Evolutionary conservation across 1,139 yeast genomes (phyloP).

Genomic region (Sugiyamaella sp.): DNA sequence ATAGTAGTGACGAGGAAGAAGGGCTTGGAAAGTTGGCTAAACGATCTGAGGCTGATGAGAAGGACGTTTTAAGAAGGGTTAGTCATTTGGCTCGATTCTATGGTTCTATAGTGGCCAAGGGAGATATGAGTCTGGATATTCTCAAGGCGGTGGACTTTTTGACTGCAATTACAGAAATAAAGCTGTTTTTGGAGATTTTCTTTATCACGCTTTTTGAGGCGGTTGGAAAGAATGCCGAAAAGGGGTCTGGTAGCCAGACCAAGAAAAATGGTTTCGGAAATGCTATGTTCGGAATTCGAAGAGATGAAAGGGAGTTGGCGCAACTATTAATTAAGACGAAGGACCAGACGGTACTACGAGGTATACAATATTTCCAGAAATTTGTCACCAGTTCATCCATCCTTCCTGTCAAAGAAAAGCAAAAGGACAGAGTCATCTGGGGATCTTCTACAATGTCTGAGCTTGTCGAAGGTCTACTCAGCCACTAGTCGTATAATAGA

Average conservation of each 20-base stretch:
- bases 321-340: conserved; percentile 61
- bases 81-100: conserved; percentile 79
- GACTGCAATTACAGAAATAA: conserved; percentile 68
- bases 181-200: conserved; percentile 71
- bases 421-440: conserved; percentile 68
- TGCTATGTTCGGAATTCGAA: conserved; percentile 25
- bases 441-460: conserved; percentile 61
- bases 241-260: conserved; percentile 21
- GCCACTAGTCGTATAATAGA: conserved; percentile 19
- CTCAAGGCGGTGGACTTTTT: conserved; percentile 71
- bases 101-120: conserved; percentile 74
- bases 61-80: conserved; percentile 57
- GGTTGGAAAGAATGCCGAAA: conserved; percentile 61
- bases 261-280: conserved; percentile 35
- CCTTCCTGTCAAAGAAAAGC: conserved; percentile 46
- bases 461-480: conserved; percentile 54
- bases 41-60: conserved; percentile 44
- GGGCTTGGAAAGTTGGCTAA: conserved; percentile 12
- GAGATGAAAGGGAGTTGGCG: conserved; percentile 57
- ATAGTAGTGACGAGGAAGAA: conserved; percentile 45
- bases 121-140: conserved; percentile 69
- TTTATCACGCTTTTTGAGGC: conserved; percentile 68
- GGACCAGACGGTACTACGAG: conserved; percentile 69
- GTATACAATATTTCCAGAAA: conserved; percentile 69
- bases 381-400: conserved; percentile 48